Conservation (phyloP, 2,329 filamentous ascomycete genomes). For the Canariomyces notabilis region DNA sequence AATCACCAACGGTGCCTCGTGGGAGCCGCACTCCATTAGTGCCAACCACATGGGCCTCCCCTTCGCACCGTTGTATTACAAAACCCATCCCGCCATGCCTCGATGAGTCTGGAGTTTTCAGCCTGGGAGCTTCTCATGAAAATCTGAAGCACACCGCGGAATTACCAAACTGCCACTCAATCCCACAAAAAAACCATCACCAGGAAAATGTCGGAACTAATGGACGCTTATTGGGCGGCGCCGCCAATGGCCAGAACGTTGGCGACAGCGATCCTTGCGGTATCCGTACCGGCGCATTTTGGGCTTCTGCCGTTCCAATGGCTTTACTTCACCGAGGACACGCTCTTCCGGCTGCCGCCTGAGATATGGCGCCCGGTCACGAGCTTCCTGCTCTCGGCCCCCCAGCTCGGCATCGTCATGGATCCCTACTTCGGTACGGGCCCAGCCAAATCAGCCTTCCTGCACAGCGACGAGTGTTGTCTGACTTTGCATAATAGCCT, state of each 20-base stretch:
- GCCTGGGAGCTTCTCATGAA: slow-evolving; percentile 19
- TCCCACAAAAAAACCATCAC: slow-evolving; percentile 4
- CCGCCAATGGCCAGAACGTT: slow-evolving; percentile 57
- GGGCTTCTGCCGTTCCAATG: slow-evolving; percentile 47
- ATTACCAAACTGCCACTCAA: background rate
- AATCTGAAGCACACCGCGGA: slow-evolving; percentile 13
- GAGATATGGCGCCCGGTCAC: slow-evolving; percentile 41
- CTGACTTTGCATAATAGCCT: slow-evolving; percentile 41
- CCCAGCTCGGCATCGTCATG: slow-evolving; percentile 52
- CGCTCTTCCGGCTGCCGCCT: slow-evolving; percentile 51
- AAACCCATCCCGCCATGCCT: slow-evolving; percentile 12
- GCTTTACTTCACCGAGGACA: slow-evolving; percentile 50
- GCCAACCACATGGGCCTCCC: slow-evolving; percentile 10
- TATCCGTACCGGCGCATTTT: slow-evolving; percentile 58
- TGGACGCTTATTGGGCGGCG: slow-evolving; percentile 37
- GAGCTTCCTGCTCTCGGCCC: slow-evolving; percentile 39
- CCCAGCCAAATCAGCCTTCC: slow-evolving; percentile 7
- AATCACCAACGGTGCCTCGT: slow-evolving; percentile 23
- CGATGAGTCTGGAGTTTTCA: slow-evolving; percentile 16
- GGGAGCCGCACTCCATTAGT: slow-evolving; percentile 14
- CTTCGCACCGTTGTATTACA: slow-evolving; percentile 9
- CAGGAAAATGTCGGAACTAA: slow-evolving; percentile 30
- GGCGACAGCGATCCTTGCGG: slow-evolving; percentile 56
- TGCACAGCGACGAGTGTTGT: slow-evolving; percentile 15
- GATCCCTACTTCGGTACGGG: slow-evolving; percentile 66